Evolutionary conservation across 208 protist genomes (phyloP), one percentile per base, ranked within the genome.

Genomic region (Borovskyia barvae): DNA sequence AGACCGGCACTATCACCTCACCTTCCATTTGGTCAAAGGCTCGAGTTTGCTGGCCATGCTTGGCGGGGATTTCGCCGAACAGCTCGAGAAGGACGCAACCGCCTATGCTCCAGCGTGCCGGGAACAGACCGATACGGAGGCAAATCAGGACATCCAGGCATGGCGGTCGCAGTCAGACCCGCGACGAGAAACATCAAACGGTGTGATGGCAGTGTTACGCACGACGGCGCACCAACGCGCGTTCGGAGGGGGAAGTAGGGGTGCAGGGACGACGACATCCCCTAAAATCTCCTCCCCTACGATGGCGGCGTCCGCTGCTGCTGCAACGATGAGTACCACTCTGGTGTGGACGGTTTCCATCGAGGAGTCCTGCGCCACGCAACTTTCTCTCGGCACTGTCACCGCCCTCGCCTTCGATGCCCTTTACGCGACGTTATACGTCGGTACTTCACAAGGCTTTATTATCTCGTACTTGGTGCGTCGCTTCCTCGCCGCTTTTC

Each of bases 381-480:
- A 72, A 43, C 51, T 48, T 35, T 40, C 57, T 11, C 50, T 73
- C 29, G 85, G 85, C 42, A 48, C 42, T 9, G 76, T 83, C 5
- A 70, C 75, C 8, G 53, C 53, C 19, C 36, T 92, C 28, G 64
- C 77, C 57, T 92, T 89, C 59, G 85, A 92, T 41, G 58, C 75
- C 2, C 42, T 68, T 24, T 71, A 77, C 65, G 73, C 66, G 48
- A 73, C 76, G 25, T 39, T 92, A 5, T 92, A 92, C 41, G 68
- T 89, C 15, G 85, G 85, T 17, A 89, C 85, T n/a, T 62, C 58
- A 24, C 76, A 89, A 40, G 85, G 85, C 14, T 88, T 70, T 53
- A 28, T 92, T 32, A 57, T 77, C 39, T 87, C 81, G 11, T 92
- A 87, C 51, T 63, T 88, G 9, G 42, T 92, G 8, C 85, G 78